These are phyloP conservation scores for Asterophora lycoperdoides DNA, from an alignment of 768 basidiomycete species.

Conservation along the genomic window DNA sequence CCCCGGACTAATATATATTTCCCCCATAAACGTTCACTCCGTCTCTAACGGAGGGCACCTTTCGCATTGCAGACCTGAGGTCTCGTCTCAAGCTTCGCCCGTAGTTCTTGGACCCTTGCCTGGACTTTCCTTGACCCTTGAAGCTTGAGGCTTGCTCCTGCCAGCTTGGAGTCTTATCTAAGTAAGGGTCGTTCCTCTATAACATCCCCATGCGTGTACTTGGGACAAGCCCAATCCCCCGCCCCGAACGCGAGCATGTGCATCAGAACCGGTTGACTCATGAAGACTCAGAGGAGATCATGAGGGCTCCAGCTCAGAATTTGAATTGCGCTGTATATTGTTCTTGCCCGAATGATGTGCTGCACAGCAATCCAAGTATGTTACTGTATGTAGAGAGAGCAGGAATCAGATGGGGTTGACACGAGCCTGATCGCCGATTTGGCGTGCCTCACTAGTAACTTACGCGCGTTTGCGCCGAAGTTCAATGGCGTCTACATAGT, in stretches of 20 bases:
- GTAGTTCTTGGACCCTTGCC: not conserved
- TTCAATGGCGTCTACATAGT: not conserved
- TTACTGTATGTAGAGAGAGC: too few relatives aligned
- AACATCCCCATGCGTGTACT: not conserved
- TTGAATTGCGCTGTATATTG: not conserved
- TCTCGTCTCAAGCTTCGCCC: not conserved
- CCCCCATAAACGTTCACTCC: not conserved
- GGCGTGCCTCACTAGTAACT: not conserved
- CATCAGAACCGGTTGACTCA: not conserved
- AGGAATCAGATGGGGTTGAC: not conserved
- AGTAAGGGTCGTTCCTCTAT: not conserved
- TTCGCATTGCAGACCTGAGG: too few relatives aligned
- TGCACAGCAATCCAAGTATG: not conserved
- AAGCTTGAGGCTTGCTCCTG: not conserved
- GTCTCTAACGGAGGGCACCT: not conserved
- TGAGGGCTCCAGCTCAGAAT: not conserved
- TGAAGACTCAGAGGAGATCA: not conserved
- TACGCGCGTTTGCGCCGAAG: constrained; percentile 1
- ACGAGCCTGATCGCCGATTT: constrained; percentile 6
- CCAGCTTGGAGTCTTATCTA: not conserved
- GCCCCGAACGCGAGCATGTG: too few relatives aligned
- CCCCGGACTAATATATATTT: constrained; percentile 16
- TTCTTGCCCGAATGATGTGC: not conserved
- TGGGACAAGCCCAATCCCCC: too few relatives aligned
- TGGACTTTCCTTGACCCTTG: not conserved